Evolutionary conservation across 2,329 filamentous ascomycete species (phyloP), one percentile per base, ranked within the genome.

Genomic region (Aphanocladium album): DNA sequence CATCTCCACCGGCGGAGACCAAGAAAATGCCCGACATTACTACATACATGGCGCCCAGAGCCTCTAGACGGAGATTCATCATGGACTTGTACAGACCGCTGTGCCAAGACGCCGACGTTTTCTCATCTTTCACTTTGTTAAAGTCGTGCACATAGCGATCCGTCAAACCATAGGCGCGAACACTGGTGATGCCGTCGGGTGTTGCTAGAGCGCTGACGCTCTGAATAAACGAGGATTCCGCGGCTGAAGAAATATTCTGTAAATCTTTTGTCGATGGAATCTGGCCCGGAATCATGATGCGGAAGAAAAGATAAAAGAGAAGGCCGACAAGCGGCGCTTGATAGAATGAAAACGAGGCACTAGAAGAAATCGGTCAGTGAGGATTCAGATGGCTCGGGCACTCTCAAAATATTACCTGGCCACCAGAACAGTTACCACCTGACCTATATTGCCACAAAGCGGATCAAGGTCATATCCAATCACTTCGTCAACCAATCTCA

Each of bases 191-290:
- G 5, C 89, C 89, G 0, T 81, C 81, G 8, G 90, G 79, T 1
- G 86, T 82, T 1, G 35, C 46, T 16, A 57, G 33, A 27, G 86
- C 84, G 2, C 83, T 83, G 63, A 90, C 89, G 66, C 88, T 85
- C 69, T 90, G 88, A 64, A 89, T 89, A 1, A 91, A 83, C 0
- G 88, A 88, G 1, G 83, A 87, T 70, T 89, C 89, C 43, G 83
- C 81, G 1, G 81, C 88, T 61, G 83, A 88, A 70, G 91, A 87
- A 1, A 91, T 79, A 1, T 88, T 79, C 72, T 90, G 90, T 57
- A 86, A 79, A 56, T 89, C 86, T 47, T 88, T 79, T 0, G 87
- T 86, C 1, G 81, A 87, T 8, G 79, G 72, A 1, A 91, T 78
- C 67, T 88, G 91, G 39, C 76, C 74, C 1, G 77, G 60, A 1